Conservation (phyloP, 2,329 filamentous ascomycete genomes). For the Amauroascus verrucosus region DNA sequence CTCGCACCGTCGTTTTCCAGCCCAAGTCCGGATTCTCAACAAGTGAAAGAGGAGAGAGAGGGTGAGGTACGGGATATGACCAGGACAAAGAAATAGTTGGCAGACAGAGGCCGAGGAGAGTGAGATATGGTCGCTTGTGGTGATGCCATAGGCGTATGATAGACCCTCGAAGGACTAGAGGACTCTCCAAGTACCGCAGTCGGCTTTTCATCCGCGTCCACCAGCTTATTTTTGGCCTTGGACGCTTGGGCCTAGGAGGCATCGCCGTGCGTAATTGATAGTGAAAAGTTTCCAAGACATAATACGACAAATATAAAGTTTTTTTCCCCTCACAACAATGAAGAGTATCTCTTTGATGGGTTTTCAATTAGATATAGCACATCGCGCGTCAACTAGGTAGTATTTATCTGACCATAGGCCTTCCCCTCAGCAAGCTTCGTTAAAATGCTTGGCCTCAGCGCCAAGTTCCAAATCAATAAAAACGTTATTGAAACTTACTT, state of each 20-base stretch:
- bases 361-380: too few species aligned
- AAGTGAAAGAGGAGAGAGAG: conserved; percentile 6
- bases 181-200: conserved; percentile 8
- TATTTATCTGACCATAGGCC: too few species aligned
- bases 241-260: background rate
- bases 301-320: too few species aligned
- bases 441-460: too few species aligned
- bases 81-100: conserved; percentile 10
- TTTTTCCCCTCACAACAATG: too few species aligned
- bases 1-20: conserved; percentile 11
- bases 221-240: conserved; percentile 12
- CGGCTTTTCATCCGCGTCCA: conserved; percentile 14
- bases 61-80: conserved; percentile 14
- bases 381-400: too few species aligned
- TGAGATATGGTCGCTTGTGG: conserved; percentile 16
- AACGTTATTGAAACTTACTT: too few species aligned
- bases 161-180: conserved; percentile 15
- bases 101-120: conserved; percentile 17
- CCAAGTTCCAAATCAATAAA: too few species aligned
- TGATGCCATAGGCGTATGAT: conserved; percentile 15
- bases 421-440: too few species aligned
- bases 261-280: background rate
- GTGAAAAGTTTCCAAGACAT: too few species aligned
- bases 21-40: conserved; percentile 11
- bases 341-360: too few species aligned